Base-by-base conservation (phyloP, 441 rosid genomes). In the Populus trichocarpa region DNA sequence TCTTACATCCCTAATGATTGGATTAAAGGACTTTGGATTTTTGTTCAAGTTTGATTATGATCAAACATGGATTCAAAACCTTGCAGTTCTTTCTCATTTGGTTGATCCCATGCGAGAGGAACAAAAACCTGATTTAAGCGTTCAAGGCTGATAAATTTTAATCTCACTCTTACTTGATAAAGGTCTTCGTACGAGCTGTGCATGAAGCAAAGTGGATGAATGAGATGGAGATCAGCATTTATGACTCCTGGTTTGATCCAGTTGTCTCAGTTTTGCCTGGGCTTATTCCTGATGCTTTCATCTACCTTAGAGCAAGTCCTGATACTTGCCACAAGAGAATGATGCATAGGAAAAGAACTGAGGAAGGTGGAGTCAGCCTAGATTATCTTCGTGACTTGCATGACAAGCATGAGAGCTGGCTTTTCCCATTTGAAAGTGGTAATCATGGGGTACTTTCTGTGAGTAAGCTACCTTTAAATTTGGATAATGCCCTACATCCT, bases 201-300 rank as follows among this genome's bases (percentile, higher is more conserved):
- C 99, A 96, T 85, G 99, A 94, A 85, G 99, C 99, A 13, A 96
- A 94, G 74, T 94, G 97, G 97, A 96, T 94, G 99, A 96, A 85
- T 70, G 98, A 93, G 85, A 96, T 96, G 99, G 99, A 96, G 89
- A 96, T 96, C 75, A 96, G 95, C 86, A 93, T 96, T 35, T 96
- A 96, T 4, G 99, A 96, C 84, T 96, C 99, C 8, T 96, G 99
- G 99, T 96, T 96, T 79, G 99, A 96, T 82, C 99, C 99, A 2
- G 99, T 96, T 35, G 98, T 96, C 42, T 96, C 99, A 57, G 86
- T 81, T 80, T 30, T 30, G 32, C 32, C 32, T 3, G 32, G 32
- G 32, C 32, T 30, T 30, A 30, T 30, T 30, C 32, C 99, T 70
- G 99, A 96, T 81, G 99, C 89, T 68, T 95, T 95, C 82, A 92